Percentiles rank a stretch among this genome's conserved stretches.
phyloP scores from a whole-genome alignment of 2,329 filamentous ascomycete species.

The Fusarium equiseti region DNA sequence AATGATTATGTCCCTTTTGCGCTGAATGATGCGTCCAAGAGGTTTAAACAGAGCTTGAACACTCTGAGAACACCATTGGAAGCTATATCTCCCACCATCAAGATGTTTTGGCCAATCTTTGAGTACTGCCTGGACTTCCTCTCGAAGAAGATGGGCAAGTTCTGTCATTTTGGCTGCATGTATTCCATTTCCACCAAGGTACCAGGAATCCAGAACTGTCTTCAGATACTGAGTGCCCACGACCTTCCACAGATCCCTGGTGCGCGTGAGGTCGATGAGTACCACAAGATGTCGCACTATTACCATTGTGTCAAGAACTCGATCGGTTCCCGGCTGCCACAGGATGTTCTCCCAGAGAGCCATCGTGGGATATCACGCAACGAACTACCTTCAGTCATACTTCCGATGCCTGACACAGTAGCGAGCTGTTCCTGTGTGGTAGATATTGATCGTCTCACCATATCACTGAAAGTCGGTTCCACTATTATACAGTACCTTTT shows the following conservation, averaged over 20 bases:
- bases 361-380: rapidly evolving
- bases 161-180: slow-evolving; percentile 8
- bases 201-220: neutral
- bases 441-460: neutral
- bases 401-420: neutral
- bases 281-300: slow-evolving; percentile 12
- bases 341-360: neutral
- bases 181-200: neutral
- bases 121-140: neutral
- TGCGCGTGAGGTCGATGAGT: neutral
- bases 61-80: neutral
- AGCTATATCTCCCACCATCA: neutral
- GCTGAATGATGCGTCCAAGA: neutral
- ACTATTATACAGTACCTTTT: neutral
- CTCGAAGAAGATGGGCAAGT: neutral
- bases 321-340: neutral
- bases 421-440: neutral
- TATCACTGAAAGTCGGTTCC: neutral
- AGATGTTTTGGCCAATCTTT: slow-evolving; percentile 12
- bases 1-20: slow-evolving; percentile 13
- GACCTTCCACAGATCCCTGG: neutral
- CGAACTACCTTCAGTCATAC: neutral
- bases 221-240: neutral
- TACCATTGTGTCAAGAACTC: slow-evolving; percentile 2
- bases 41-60: neutral